Conservation (phyloP, 139 green algal species). For the Tetradesmus obliquus region DNA sequence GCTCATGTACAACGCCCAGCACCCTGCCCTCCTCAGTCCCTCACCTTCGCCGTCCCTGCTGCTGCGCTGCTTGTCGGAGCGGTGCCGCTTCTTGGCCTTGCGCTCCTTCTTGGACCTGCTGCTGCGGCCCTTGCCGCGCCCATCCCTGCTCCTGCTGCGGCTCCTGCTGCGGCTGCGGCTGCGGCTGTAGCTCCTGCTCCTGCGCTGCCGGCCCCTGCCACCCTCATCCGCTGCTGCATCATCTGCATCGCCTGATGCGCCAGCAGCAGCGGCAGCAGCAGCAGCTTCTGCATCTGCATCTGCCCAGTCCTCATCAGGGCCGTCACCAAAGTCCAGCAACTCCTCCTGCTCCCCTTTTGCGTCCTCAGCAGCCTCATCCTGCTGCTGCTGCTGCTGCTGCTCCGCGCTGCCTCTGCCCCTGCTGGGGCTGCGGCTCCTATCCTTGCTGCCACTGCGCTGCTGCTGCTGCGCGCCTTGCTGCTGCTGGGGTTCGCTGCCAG, state of each 20-base stretch:
- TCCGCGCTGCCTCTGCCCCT: not conserved
- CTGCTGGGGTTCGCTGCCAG: not conserved
- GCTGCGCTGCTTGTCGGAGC: not conserved
- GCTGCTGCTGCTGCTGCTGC: conserved; percentile 5
- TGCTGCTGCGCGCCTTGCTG: not conserved
- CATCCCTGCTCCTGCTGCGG: not conserved
- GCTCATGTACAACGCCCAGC: too few relatives aligned
- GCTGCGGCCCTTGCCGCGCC: conserved; percentile 9
- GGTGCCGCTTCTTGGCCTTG: conserved; percentile 11
- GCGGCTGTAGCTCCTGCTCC: not conserved
- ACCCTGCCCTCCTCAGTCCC: not conserved
- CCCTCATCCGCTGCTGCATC: not conserved
- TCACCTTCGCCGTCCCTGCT: not conserved
- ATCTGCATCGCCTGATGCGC: not conserved
- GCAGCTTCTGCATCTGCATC: not conserved
- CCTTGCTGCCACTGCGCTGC: not conserved
- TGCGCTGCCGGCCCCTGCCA: not conserved
- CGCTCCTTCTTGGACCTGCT: conserved; percentile 13
- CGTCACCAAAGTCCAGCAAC: conserved; percentile 1
- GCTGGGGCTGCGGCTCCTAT: not conserved
- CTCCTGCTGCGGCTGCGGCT: not conserved
- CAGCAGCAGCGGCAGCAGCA: not conserved
- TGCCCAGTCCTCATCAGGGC: not conserved
- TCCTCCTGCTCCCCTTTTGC: not conserved
- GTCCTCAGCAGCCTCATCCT: not conserved